Evolutionary conservation across 768 basidiomycete species (phyloP), one percentile per base, ranked within the genome.

Genomic region (Coprinopsis strossmayeri): DNA sequence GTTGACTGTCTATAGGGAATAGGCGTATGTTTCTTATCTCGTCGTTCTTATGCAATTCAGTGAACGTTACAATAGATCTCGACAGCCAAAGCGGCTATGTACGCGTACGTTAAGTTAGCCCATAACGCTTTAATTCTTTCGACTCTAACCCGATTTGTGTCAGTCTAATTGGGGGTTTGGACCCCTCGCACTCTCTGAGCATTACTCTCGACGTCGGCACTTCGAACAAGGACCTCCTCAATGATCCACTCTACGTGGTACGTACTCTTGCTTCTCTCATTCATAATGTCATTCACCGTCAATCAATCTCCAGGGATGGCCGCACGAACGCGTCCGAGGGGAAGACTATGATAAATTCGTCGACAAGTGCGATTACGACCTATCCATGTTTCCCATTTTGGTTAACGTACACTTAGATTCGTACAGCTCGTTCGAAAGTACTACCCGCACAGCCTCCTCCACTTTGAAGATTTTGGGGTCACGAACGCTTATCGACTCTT

Each of bases 391-490:
- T 10, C 20, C 43, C 3, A 9, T 42, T 10, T 10, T 25, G 27
- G 24, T 24, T 41, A 17, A 18, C 7, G 12, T 17, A 47, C 38
- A 41, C 38, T 17, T 52, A 85, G 84, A 56, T 88, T 92, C 57
- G 79, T 91, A 2, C 82, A 84, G 54, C 71, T 91, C 10, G 80
- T 91, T 5, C 74, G 81, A 39, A 90, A 89, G 60, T 63, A 90
- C 59, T 74, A 77, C 53, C 84, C 85, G 0, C 68, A 73, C 21
- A 69, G 74, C 58, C 70, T 91, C 2, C 66, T 88, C 2, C 90
- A 94, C 60, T 91, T 92, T 48, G 90, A 93, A 59, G 89, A 92
- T 57, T 91, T 91, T 52, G 88, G 88, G 2, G 80, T 87, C 2
- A 73, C 74, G 24, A 91, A 91, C 53, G 89, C 90, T 0, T 78